These are phyloP conservation scores for Malania oleifera DNA, from an alignment of 164 flowering plant genomes.

Conservation along the genomic window DNA sequence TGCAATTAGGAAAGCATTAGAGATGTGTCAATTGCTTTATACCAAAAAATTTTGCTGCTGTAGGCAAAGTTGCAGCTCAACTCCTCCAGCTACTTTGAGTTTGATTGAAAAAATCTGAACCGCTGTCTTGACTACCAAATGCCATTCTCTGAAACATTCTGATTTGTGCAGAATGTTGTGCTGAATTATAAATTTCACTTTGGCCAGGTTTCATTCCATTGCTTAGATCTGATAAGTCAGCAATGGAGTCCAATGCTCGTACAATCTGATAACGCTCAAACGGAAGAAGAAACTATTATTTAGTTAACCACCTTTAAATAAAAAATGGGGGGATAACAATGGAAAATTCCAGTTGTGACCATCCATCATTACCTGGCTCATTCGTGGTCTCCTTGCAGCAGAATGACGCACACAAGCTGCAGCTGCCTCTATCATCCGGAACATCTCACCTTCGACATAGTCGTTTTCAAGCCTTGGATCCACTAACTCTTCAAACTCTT, in stretches of 20 bases:
- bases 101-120: constrained; percentile 27
- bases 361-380: constrained; percentile 39
- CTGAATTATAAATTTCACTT: constrained; percentile 37
- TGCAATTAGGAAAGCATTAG: too few relatives aligned
- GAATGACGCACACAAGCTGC: constrained; percentile 64
- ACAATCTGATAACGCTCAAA: constrained; percentile 40
- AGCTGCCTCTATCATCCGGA: constrained; percentile 60
- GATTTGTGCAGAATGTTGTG: constrained; percentile 46
- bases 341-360: not conserved
- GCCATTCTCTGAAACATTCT: constrained; percentile 56
- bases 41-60: too few relatives aligned
- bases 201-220: constrained; percentile 61
- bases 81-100: constrained; percentile 35
- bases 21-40: not conserved
- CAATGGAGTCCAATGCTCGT: constrained; percentile 44
- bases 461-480: constrained; percentile 45
- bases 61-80: too few relatives aligned
- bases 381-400: constrained; percentile 44
- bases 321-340: not conserved
- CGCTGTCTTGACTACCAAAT: constrained; percentile 49
- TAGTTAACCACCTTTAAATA: not conserved
- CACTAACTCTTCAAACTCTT: constrained; percentile 33
- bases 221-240: constrained; percentile 37
- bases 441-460: constrained; percentile 39
- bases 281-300: not conserved